Evolutionary conservation across 2,329 filamentous ascomycete genomes (phyloP).

Genomic region (Graphiopsis chlorocephala): DNA sequence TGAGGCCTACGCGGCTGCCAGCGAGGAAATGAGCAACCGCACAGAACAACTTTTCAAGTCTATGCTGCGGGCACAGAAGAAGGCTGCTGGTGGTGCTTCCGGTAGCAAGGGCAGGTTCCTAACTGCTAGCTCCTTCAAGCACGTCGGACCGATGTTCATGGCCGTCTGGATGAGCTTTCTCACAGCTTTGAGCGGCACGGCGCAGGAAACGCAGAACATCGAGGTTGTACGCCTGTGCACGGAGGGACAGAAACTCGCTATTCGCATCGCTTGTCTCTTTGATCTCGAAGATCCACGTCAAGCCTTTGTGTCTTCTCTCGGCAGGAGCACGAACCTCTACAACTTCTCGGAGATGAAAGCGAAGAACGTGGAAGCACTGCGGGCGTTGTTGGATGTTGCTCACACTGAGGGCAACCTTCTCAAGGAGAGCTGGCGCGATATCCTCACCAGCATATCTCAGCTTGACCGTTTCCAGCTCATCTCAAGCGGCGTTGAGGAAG

Average conservation of each 20-base stretch:
- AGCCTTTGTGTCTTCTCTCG: constrained; percentile 88
- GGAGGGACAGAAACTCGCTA: constrained; percentile 91
- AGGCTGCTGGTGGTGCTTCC: constrained; percentile 20
- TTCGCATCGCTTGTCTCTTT: constrained; percentile 89
- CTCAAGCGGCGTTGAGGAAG: constrained; percentile 90
- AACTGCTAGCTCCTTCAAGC: constrained; percentile 86
- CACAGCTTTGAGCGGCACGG: constrained; percentile 86
- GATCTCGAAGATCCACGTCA: constrained; percentile 89
- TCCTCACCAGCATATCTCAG: constrained; percentile 92
- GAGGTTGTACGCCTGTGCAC: constrained; percentile 90
- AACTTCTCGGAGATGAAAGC: constrained; percentile 93
- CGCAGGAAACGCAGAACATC: constrained; percentile 88
- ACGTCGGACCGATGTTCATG: constrained; percentile 97
- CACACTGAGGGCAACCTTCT: constrained; percentile 89
- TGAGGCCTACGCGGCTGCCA: constrained; percentile 91
- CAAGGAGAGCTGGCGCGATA: constrained; percentile 89
- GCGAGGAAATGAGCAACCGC: constrained; percentile 84
- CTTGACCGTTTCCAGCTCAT: constrained; percentile 93
- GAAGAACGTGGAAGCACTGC: constrained; percentile 94
- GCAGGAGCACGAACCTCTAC: constrained; percentile 92
- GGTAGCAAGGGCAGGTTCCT: constrained; percentile 71
- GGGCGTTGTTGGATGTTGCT: constrained; percentile 85
- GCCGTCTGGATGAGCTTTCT: constrained; percentile 99
- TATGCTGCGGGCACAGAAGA: constrained; percentile 80
- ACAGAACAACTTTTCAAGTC: constrained; percentile 89